Conservation (phyloP, 176 grass and related monocot genomes). For the Zea mays region Zm-B73-REFERENCE-NAM-5.0 NC_050099.1:211676501-211677000, state of each 20-base stretch:
- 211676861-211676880: neutral
- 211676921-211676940: constrained; percentile 6
- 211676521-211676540: constrained; percentile 92
- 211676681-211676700: neutral
- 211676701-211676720: neutral
- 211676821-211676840: neutral
- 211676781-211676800: neutral
- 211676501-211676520: constrained; percentile 91
- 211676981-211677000: too few species aligned
- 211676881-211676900: constrained; percentile 3
- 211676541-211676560: constrained; percentile 95
- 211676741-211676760: neutral
- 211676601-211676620: constrained; percentile 18
- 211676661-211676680: constrained; percentile 10
- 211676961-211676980: too few species aligned
- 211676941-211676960: constrained; percentile 26
- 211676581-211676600: constrained; percentile 12
- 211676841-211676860: neutral
- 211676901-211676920: neutral
- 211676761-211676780: neutral
- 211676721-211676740: neutral
- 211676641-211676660: neutral
- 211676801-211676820: neutral
- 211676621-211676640: constrained; percentile 28
- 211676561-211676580: constrained; percentile 31